phyloP scores from a whole-genome alignment of 768 basidiomycete species.

The Strobilomyces dryophilus region DNA sequence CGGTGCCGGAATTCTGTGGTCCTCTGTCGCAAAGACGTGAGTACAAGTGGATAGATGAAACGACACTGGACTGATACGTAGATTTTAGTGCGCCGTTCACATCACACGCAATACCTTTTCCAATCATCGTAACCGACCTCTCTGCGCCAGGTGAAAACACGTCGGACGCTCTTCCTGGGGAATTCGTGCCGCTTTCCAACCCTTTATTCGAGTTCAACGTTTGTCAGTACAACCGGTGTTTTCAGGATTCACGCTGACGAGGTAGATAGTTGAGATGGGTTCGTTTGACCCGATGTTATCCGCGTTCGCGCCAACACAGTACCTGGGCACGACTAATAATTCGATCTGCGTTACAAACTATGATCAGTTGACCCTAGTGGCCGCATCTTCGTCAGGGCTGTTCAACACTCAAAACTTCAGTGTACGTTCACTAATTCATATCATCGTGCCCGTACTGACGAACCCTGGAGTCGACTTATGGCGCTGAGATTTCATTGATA shows the following conservation, averaged over 20 bases:
- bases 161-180: slow-evolving; percentile 15
- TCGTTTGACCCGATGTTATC: slow-evolving; percentile 41
- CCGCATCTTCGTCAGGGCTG: slow-evolving; percentile 38
- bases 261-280: slow-evolving; percentile 35
- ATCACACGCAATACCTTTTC: slow-evolving; percentile 35
- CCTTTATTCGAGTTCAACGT: slow-evolving; percentile 35
- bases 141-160: slow-evolving; percentile 23
- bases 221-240: slow-evolving; percentile 18
- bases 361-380: slow-evolving; percentile 33
- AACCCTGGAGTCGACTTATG: slow-evolving; percentile 5
- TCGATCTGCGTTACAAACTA: slow-evolving; percentile 32
- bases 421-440: slow-evolving; percentile 11
- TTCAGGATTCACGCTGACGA: background rate
- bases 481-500: slow-evolving; percentile 16
- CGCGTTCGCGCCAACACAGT: slow-evolving; percentile 43
- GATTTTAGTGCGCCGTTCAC: slow-evolving; percentile 30
- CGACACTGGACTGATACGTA: background rate
- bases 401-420: slow-evolving; percentile 31
- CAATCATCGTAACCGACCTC: slow-evolving; percentile 31
- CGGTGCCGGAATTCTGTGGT: slow-evolving; percentile 34
- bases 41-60: slow-evolving; percentile 3
- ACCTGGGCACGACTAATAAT: slow-evolving; percentile 38
- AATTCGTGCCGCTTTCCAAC: slow-evolving; percentile 28
- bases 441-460: background rate
- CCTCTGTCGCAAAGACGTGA: slow-evolving; percentile 30